These are phyloP conservation scores for Malus hybrid DNA, from an alignment of 331 rosid genomes.

Conservation along the genomic window DNA sequence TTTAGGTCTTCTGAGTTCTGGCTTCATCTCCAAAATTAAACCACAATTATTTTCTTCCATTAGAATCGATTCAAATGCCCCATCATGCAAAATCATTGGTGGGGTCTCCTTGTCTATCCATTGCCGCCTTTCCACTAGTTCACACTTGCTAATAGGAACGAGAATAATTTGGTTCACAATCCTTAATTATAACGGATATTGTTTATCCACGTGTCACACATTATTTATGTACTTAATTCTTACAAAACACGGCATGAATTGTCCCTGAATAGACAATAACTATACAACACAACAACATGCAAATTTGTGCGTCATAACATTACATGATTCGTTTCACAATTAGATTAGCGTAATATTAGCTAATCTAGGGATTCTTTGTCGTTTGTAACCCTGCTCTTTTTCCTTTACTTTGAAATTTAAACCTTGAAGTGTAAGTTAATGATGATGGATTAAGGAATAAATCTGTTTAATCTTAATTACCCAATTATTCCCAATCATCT, in stretches of 20 bases:
- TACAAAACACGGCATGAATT: neutral
- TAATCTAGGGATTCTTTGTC: constrained; percentile 10
- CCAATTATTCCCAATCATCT: constrained; percentile 33
- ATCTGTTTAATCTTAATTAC: constrained; percentile 21
- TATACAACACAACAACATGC: neutral
- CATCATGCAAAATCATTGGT: constrained; percentile 63
- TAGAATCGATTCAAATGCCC: constrained; percentile 45
- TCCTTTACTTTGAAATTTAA: constrained; percentile 5
- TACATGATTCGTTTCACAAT: neutral
- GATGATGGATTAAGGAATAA: constrained; percentile 16
- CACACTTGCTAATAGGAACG: neutral
- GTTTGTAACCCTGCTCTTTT: constrained; percentile 11
- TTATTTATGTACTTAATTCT: too few relatives aligned
- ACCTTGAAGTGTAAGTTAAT: neutral
- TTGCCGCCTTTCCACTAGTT: neutral
- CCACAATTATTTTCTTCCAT: constrained; percentile 8
- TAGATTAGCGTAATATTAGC: neutral
- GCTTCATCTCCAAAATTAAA: neutral
- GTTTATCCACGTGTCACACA: too few relatives aligned
- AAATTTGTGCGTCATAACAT: neutral
- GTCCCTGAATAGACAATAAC: too few relatives aligned
- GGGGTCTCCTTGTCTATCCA: constrained; percentile 27
- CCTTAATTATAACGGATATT: neutral
- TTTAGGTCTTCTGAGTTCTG: neutral
- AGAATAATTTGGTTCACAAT: neutral